A percentile compares a stretch with the other conserved stretches of the same genome.
These are phyloP conservation scores for Chalaropsis ovoidea DNA, from an alignment of 2,329 filamentous ascomycete genomes.

Conservation along the genomic window DNA sequence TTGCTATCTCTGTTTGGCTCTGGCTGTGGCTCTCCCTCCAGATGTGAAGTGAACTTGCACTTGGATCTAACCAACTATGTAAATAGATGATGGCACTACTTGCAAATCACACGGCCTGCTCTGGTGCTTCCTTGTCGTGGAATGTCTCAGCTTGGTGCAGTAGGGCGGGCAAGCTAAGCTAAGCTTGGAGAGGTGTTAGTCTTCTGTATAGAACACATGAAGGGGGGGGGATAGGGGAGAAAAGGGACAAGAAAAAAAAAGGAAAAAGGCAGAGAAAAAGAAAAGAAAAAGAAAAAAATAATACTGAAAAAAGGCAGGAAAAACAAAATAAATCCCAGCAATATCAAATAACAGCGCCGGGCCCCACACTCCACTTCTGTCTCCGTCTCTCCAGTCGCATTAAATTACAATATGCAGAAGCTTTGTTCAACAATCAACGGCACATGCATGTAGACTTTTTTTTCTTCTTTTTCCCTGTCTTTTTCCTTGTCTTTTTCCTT, in stretches of 20 bases:
- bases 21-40: background rate
- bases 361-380: background rate
- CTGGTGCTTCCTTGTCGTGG: background rate
- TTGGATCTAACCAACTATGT: too few species aligned
- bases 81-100: background rate
- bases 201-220: too few species aligned
- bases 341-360: too few species aligned
- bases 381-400: background rate
- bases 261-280: background rate
- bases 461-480: too few species aligned
- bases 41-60: too few species aligned
- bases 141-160: constrained; percentile 9
- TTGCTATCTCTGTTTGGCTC: background rate
- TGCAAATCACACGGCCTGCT: background rate
- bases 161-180: background rate
- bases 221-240: too few species aligned
- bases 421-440: background rate
- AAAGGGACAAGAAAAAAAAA: too few species aligned
- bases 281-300: too few species aligned
- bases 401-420: background rate
- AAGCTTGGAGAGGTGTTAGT: background rate
- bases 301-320: background rate
- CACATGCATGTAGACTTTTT: background rate
- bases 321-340: too few species aligned
- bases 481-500: too few species aligned